phyloP scores from a whole-genome alignment of 306 rosid species.

The Canavalia ensiformis region DNA sequence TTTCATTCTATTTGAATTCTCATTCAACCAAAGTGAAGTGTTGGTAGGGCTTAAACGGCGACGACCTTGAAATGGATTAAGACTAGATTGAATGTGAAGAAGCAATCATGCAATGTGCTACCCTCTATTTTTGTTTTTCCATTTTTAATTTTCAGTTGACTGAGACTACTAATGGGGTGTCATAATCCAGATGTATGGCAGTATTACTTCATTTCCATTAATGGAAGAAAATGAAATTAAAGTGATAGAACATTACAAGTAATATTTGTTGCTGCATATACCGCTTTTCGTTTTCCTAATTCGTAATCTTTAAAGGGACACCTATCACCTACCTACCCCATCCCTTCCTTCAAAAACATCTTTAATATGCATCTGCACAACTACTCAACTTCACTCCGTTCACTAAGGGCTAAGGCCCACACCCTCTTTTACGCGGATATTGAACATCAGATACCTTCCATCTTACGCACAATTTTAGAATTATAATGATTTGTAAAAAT shows the following conservation, averaged over 20 bases:
- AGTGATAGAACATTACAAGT: neutral
- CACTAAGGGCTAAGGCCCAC: too few relatives aligned
- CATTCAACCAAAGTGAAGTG: too few relatives aligned
- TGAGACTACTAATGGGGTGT: neutral
- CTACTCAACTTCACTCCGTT: neutral
- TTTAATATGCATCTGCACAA: neutral
- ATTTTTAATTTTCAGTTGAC: neutral
- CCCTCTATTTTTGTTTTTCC: neutral
- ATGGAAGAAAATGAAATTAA: neutral
- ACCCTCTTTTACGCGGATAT: too few relatives aligned
- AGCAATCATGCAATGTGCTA: neutral
- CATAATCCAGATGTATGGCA: neutral
- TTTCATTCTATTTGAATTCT: too few relatives aligned
- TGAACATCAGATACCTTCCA: too few relatives aligned
- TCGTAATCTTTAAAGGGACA: neutral
- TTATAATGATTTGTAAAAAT: too few relatives aligned
- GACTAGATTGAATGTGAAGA: neutral
- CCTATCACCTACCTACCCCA: neutral
- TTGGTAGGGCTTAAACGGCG: neutral
- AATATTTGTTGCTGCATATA: neutral
- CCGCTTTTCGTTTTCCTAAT: too few relatives aligned
- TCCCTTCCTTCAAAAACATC: neutral
- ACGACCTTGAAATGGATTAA: neutral
- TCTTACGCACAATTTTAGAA: too few relatives aligned
- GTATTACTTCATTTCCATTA: neutral